phyloP scores from a whole-genome alignment of 352 stramenopile species.

The Phytophthora litchii region DNA sequence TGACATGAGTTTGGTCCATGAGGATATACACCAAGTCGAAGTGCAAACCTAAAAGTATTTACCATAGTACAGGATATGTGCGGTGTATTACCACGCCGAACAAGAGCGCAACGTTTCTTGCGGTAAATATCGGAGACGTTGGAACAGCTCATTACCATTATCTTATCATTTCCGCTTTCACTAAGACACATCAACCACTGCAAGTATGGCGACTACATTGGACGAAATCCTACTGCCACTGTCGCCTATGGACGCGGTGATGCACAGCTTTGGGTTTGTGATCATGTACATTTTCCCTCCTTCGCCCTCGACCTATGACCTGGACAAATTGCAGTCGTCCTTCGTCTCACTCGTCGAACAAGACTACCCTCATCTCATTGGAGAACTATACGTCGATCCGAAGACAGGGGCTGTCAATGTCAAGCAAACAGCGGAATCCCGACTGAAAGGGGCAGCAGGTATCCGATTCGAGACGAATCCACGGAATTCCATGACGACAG shows the following conservation, averaged over 20 bases:
- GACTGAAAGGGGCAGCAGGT: conserved; percentile 15
- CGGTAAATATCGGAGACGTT: neutral
- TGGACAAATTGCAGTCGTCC: conserved; percentile 42
- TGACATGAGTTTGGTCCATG: too few relatives aligned
- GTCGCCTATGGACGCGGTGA: conserved; percentile 58
- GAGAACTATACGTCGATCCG: conserved; percentile 35
- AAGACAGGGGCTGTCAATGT: conserved; percentile 39
- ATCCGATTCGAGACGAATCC: conserved; percentile 48
- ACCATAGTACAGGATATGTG: conserved; percentile 9
- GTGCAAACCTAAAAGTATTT: too few relatives aligned
- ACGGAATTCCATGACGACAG: conserved; percentile 29
- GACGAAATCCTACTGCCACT: conserved; percentile 30
- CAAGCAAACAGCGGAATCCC: conserved; percentile 23
- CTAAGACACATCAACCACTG: neutral
- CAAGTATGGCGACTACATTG: conserved; percentile 1
- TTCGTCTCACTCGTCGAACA: conserved; percentile 44
- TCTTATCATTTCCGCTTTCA: neutral
- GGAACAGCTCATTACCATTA: too few relatives aligned
- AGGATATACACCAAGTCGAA: too few relatives aligned
- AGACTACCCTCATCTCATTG: conserved; percentile 58
- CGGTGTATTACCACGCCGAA: conserved; percentile 2
- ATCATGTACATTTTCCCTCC: conserved; percentile 65
- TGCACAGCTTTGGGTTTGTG: conserved; percentile 48
- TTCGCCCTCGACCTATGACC: conserved; percentile 32
- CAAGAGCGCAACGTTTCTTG: conserved; percentile 16